Base-by-base conservation (phyloP, 1,284 basidiomycete genomes). In the Somion occarium region DNA sequence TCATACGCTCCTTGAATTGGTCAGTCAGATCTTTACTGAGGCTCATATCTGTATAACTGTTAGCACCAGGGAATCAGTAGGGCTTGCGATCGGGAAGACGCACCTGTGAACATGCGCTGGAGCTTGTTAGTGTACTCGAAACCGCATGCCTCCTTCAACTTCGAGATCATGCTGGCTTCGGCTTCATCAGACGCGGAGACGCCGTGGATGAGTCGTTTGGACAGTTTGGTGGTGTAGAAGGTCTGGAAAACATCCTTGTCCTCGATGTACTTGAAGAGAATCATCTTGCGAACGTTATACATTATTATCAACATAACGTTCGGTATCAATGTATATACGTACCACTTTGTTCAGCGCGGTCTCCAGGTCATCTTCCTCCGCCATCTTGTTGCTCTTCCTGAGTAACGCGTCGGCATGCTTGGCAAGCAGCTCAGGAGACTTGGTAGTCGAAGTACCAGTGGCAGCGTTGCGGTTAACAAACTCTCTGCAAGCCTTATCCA, bases 181-280 rank as follows among this genome's bases (percentile, higher is more conserved):
- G 88, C 89, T 72, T 99, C 97, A 63, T 98, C 96, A 2, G 95
- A 98, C 3, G 94, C 93, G 19, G 94, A 98, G 19, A 91, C 83
- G 30, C 85, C 86, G 61, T 93, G 88, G 58, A 99, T 95, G 30
- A 99, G 83, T 59, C 97, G 93, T 65, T 92, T 92, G 43, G 94
- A 95, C 19, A 99, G 76, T 73, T 96, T 96, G 61, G 93, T 98
- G 42, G 91, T 91, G 75, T 99, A 99, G 79, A 98, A 99, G 43
- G 92, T 93, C 68, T 98, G 96, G 86, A 99, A 99, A 11, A 99
- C 94, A 64, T 99, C 97, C 77, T 98, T 98, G 75, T 99, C 97
- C 69, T 98, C 94, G 60, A 99, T 88, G 69, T 98, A 99, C 71
- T 98, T 98, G 88, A 99, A 99, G 47, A 99, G 77, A 42, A 95